Evolutionary conservation across 805 yeast species (phyloP), one percentile per base, ranked within the genome.

Genomic region (Yarrowia sp.): DNA sequence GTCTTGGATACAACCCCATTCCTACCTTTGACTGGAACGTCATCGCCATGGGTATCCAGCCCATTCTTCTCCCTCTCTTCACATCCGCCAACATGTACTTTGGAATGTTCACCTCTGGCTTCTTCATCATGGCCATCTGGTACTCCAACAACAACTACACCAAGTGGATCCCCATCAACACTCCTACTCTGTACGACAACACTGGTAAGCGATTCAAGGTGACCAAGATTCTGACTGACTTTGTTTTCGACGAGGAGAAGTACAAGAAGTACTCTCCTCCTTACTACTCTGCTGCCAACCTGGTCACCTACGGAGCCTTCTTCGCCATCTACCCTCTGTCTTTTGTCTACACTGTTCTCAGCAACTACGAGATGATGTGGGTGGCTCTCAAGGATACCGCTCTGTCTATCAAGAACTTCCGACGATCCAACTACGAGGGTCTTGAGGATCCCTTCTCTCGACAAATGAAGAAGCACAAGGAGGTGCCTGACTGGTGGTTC

Each of bases 401-500:
- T 8, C 17, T 36, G 18, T 18, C 48, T 28, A 39, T 41, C 14
- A 8, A 17, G n/a, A 9, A 55, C 45, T 32, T 42, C 64, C 50
- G 41, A 31, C 47, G 38, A 45, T 44, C 43, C 39, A 53, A 50
- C 28, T 42, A 41, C 18, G 57, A 66, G 35, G 66, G 51, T 32
- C 47, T 66, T 35, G 55, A 70, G 41, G 73, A 70, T 57, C 62
- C 68, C 33, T 69, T 68, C 64, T 55, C 64, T 22, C 41, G 66
- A 42, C 77, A 84, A 69, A 84, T 83, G 85, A 71, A 69, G 50
- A 76, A 74, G 65, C 87, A 87, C 73, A 80, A 80, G 42, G 91
- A 87, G 68, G 90, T 86, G 18, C 95, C 96, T 1, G 88, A 85
- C 68, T 85, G 87, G 86, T 86, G 91, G 90, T 87, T 82, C 44